Evolutionary conservation across 2,329 filamentous ascomycete genomes (phyloP), one percentile per base, ranked within the genome.

Genomic region (Talaromyces sp.): DNA sequence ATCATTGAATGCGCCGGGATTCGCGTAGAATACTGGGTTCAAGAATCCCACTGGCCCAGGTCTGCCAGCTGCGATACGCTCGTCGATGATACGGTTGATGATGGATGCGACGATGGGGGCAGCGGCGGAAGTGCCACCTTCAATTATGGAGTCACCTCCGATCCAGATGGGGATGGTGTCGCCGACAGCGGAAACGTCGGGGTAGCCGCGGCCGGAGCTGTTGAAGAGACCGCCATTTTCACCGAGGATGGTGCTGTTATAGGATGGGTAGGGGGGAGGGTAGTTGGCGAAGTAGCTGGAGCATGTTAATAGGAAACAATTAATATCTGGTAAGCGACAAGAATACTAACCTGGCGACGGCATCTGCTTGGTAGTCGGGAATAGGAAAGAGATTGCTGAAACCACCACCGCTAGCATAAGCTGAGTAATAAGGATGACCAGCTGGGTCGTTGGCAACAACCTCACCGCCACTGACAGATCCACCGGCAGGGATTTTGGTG

Each of bases 11-110:
- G 57, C 61, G n/a, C 39, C 54, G 4, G 56, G 54, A 13, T 63
- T 57, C 37, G n/a, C n/a, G 16, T 64, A 64, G 7, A 64, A 64
- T 13, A 65, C 47, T 3, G 59, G 39, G 41, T 65, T 63, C 60
- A 64, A 52, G 41, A 64, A 64, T 10, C 54, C 62, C 31, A 64
- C 14, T n/a, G 62, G 62, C 2, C 54, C 62, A 3, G 80, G 70
- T 71, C 84, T 82, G 3, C 83, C 83, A 3, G 74, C 76, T 0
- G 80, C 75, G 22, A 88, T 74, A 41, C 85, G 78, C 1, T 83
- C 85, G 68, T 89, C 87, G 69, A 90, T 90, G 64, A 90, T 76
- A 4, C 90, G 80, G 2, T 84, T 79, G 48, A 90, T 77, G 60
- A 90, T 79, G 9, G 81, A 84, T 0, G 85, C 83, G 31, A 86